These are phyloP conservation scores for Gynandropsis gynandra DNA, from an alignment of 345 rosid species.

Conservation along the genomic window DNA sequence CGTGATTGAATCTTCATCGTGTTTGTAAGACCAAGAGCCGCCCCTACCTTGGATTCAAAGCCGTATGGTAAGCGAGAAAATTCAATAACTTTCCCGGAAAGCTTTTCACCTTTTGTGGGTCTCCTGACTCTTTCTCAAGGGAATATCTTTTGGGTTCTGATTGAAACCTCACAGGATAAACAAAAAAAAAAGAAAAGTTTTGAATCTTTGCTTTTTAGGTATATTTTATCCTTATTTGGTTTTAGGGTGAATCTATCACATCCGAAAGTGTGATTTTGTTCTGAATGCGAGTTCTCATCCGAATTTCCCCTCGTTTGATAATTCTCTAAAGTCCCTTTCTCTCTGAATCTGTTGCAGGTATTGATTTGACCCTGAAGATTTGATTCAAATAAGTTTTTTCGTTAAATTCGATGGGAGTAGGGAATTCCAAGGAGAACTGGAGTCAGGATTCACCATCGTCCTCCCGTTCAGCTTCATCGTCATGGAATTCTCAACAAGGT, in stretches of 20 bases:
- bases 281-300: no score
- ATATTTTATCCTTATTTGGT: no score
- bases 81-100: neutral
- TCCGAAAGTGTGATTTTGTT: no score
- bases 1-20: slow-evolving; percentile 25
- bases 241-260: no score
- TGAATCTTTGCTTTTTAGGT: no score
- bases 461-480: slow-evolving; percentile 34
- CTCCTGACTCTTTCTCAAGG: no score
- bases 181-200: no score
- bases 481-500: slow-evolving; percentile 38
- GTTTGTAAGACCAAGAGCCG: slow-evolving; percentile 9
- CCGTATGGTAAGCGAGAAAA: neutral
- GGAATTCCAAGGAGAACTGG: slow-evolving; percentile 50
- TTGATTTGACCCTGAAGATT: slow-evolving; percentile 6
- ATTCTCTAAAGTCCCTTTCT: slow-evolving; percentile 8
- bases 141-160: no score
- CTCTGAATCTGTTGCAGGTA: slow-evolving; percentile 11
- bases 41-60: neutral
- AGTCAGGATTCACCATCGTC: slow-evolving; percentile 36
- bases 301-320: no score
- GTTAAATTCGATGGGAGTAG: slow-evolving; percentile 52
- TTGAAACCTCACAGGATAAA: no score
- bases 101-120: no score
- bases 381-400: slow-evolving; percentile 2